A percentile compares a stretch with the other conserved stretches of the same genome.
Evolutionary conservation across 805 yeast genomes (phyloP).

Genomic region (Novakomyces olei): DNA sequence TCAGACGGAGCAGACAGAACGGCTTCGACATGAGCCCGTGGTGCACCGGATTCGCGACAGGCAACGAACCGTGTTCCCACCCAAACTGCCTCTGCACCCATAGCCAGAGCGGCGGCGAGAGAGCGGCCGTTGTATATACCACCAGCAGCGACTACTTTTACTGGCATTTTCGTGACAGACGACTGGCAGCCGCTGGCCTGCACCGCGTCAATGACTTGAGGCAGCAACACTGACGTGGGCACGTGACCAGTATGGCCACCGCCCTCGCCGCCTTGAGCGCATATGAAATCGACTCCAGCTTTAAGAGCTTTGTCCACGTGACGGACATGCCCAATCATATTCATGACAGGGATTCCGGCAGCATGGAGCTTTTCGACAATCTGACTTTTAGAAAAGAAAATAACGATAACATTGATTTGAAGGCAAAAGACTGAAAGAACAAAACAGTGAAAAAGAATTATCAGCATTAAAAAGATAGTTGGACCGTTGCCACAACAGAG

Average conservation of each 20-base stretch:
- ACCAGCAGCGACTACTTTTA: slow-evolving; percentile 13
- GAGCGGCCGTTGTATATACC: slow-evolving; percentile 12
- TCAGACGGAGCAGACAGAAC: slow-evolving; percentile 10
- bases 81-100: slow-evolving; percentile 13
- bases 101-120: slow-evolving; percentile 12
- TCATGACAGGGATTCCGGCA: slow-evolving; percentile 13
- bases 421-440: too few relatives aligned
- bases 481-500: too few relatives aligned
- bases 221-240: slow-evolving; percentile 12
- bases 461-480: too few relatives aligned
- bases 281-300: slow-evolving; percentile 12
- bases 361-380: slow-evolving; percentile 11
- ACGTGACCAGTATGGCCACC: slow-evolving; percentile 13
- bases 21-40: slow-evolving; percentile 10
- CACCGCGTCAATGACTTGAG: slow-evolving; percentile 12
- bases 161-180: slow-evolving; percentile 11
- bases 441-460: too few relatives aligned
- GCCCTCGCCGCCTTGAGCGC: slow-evolving; percentile 15
- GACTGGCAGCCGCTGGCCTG: slow-evolving; percentile 10
- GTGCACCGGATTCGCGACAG: slow-evolving; percentile 13
- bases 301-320: slow-evolving; percentile 11
- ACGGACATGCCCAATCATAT: slow-evolving; percentile 13
- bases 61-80: slow-evolving; percentile 13
- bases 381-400: too few relatives aligned
- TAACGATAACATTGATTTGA: too few relatives aligned